Base-by-base conservation (phyloP, 148 eudicot genomes). In the Rhododendron henanense region DNA sequence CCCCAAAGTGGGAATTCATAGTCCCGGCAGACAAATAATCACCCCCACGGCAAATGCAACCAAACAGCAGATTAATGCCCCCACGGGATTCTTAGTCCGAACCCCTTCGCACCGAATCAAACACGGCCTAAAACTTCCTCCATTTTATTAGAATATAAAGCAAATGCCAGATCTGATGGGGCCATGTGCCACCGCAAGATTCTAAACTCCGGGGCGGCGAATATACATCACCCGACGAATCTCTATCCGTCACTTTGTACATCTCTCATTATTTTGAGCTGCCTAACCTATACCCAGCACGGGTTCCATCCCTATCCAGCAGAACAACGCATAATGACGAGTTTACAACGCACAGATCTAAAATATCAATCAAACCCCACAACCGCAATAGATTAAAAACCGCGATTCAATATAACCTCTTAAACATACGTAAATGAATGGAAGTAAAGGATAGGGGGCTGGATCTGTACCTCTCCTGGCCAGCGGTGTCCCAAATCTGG, bases 401-500 rank as follows among this genome's bases (percentile, higher is more conserved):
- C 21, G 33, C 2, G 33, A 69, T n/a, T 69, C 2, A 69, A 69
- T 69, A 25, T 5, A 41, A 41, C 7, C 45, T 5, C 45, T 41
- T 41, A 41, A 41, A 41, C 45, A 6, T 41, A 41, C 7, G 45
- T 41, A 41, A 41, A 41, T 41, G 45, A 41, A 41, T 41, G 45
- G 45, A 41, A 41, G 6, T 19, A 47, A 37, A 19, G 33, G 5
- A 41, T 6, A 18, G 5, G 61, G 50, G 57, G 37, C 25, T 0
- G 74, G 19, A 91, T 81, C 81, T 23, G 55, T 35, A 88, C 93
- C 95, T 85, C 75, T 93, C 95, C 84, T 93, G 95, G 67, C 95
- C 95, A 18, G 95, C 95, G 73, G 95, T 93, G 61, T 93, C 95
- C 94, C 94, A 92, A 91, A 92, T 92, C 91, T 93, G 95, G 25